These are phyloP conservation scores for Antonospora locustae DNA, from an alignment of 371 early-diverging fungal species.

Conservation along the genomic window DNA sequence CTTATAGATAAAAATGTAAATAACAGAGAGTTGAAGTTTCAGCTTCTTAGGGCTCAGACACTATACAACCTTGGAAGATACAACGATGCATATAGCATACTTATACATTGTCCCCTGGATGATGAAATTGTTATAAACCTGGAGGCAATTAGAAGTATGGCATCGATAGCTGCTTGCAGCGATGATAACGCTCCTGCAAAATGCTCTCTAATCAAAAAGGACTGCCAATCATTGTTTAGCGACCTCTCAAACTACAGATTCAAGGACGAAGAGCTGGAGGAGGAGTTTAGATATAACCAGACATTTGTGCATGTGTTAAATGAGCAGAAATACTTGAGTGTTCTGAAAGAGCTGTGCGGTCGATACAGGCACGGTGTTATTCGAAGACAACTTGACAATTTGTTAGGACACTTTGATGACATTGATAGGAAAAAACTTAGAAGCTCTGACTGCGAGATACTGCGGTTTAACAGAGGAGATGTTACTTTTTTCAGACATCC, in stretches of 20 bases:
- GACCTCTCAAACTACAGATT: constrained; percentile 5
- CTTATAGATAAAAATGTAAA: constrained; percentile 8
- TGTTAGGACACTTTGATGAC: too few species aligned
- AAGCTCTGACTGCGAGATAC: too few species aligned
- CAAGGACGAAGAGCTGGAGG: constrained; percentile 2
- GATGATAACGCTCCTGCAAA: constrained; percentile 1
- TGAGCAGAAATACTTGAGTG: constrained; percentile 9
- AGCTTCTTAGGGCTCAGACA: constrained; percentile 31
- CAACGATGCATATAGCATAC: constrained; percentile 15
- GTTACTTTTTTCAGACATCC: too few species aligned
- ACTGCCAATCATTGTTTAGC: constrained; percentile 3
- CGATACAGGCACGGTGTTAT: too few species aligned
- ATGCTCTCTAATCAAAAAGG: constrained; percentile 7
- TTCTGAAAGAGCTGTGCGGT: constrained; percentile 12
- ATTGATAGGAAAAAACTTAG: too few species aligned
- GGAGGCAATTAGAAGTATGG: constrained; percentile 24
- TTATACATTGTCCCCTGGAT: constrained; percentile 5
- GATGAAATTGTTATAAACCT: constrained; percentile 39
- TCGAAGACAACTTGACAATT: too few species aligned
- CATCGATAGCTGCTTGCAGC: constrained; percentile 1
- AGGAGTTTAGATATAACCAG: constrained; percentile 26
- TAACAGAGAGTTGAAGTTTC: constrained; percentile 8
- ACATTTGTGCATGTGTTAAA: constrained; percentile 18
- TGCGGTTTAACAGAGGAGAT: too few species aligned
- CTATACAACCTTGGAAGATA: constrained; percentile 37